These are phyloP conservation scores for Eleusine coracana DNA, from an alignment of 176 grass and related monocot genomes.

Conservation along the genomic window DNA sequence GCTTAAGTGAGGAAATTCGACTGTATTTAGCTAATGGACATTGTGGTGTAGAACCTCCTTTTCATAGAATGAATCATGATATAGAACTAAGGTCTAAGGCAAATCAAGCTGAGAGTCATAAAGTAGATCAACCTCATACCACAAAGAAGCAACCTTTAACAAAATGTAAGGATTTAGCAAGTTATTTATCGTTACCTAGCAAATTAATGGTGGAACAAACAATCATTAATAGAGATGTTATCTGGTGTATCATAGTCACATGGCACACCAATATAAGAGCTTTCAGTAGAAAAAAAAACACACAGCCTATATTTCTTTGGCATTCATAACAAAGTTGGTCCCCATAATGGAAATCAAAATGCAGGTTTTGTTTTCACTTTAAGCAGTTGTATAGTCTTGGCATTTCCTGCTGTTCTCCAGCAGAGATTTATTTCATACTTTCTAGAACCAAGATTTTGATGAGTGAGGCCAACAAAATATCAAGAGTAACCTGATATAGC, in stretches of 20 bases:
- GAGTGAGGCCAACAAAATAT: not conserved
- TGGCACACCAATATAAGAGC: not conserved
- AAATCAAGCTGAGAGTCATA: slow-evolving; percentile 11
- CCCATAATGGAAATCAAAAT: not conserved
- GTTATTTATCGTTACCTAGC: not conserved
- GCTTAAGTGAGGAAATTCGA: slow-evolving; percentile 13
- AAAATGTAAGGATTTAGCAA: not conserved
- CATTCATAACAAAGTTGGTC: not conserved
- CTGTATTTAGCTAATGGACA: not conserved
- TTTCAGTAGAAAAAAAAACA: not conserved
- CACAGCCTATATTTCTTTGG: not conserved
- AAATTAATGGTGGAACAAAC: not conserved
- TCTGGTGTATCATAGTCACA: slow-evolving; percentile 6
- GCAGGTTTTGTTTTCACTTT: not conserved
- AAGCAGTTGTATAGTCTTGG: not conserved
- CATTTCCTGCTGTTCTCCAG: slow-evolving; percentile 16
- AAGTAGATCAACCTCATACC: not conserved
- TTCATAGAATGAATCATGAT: not conserved
- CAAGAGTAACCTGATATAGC: not conserved
- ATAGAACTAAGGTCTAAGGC: not conserved
- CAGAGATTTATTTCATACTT: slow-evolving; percentile 17
- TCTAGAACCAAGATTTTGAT: slow-evolving; percentile 4
- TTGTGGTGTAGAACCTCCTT: not conserved
- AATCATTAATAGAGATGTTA: not conserved
- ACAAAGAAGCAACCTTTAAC: not conserved